Evolutionary conservation across 768 basidiomycete species (phyloP), one percentile per base, ranked within the genome.

Genomic region (Leccinum barrowsii): DNA sequence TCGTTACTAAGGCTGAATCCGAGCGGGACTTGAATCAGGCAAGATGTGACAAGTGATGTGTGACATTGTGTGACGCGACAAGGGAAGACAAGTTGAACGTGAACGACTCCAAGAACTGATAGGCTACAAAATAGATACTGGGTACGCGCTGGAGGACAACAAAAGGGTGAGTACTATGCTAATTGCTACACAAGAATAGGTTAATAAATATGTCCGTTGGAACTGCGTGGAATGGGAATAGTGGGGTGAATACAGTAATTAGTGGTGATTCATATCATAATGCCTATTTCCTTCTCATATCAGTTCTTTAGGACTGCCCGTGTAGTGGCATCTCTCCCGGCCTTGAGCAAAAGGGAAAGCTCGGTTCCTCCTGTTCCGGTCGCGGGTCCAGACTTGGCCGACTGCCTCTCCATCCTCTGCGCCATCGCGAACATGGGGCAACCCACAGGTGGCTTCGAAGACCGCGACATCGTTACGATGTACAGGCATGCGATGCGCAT

Each of bases 331-430:
- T 97, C 95, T 58, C 96, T 82, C 12, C 91, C 92, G 19, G 89
- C 85, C 74, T 97, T 98, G 58, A 99, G 78, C 50, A 97, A 83
- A 11, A 82, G 73, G 12, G 92, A 84, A 21, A 98, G 76, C 40
- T 87, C 85, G 60, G 88, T 97, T 2, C 96, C 96, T 30, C 96
- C 96, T 1, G 96, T 98, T 2, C 96, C 96, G 42, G 85, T 82
- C 15, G 84, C 81, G 21, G 81, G 85, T 0, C 82, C 82, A 51
- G 78, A 63, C 62, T 76, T 75, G 47, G 74, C 72, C 34, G 76
- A 75, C 50, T 73, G 73, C 42, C 70, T 73, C 54, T 81, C 75
- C 59, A 82, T 73, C 56, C 76, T 74, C 55, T 74, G 73, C 71
- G 81, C 80, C 82, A 81, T 85, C 32, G 78, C 82, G 63, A 77